Evolutionary conservation across 225 moss, liverwort and hornwort species (phyloP).

Genomic region (Pseudoscleropodium purum): DNA sequence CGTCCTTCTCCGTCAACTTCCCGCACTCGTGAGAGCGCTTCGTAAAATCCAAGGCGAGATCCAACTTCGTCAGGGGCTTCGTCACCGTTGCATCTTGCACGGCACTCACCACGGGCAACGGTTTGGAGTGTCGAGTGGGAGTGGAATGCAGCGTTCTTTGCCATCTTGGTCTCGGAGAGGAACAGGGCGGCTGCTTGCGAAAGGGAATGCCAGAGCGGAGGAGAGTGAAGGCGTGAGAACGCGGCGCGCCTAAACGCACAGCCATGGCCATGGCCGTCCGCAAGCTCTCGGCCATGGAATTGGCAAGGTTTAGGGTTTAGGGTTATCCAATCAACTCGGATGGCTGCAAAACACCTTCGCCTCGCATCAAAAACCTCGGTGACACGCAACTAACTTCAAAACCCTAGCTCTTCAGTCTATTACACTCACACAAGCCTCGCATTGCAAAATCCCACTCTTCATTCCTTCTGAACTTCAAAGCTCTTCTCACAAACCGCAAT

Average conservation of each 20-base stretch:
- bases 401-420: not conserved
- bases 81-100: conserved; percentile 16
- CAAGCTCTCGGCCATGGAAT: conserved; percentile 28
- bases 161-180: conserved; percentile 8
- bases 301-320: conserved; percentile 12
- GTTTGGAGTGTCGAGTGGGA: conserved; percentile 6
- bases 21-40: conserved; percentile 52
- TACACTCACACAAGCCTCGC: not conserved
- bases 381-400: not conserved
- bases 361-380: not conserved
- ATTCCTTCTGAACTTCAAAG: not conserved
- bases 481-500: not conserved
- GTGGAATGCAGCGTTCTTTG: conserved; percentile 3
- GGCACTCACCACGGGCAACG: conserved; percentile 29
- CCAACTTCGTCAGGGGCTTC: conserved; percentile 5
- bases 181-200: not conserved
- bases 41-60: conserved; percentile 30
- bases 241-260: conserved; percentile 24
- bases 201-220: conserved; percentile 2
- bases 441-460: not conserved
- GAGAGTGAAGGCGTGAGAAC: conserved; percentile 14
- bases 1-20: conserved; percentile 46
- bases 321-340: not conserved
- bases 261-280: conserved; percentile 53
- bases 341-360: not conserved